Evolutionary conservation across 257 asterid genomes (phyloP).

Genomic region (Datura wrightii): DNA sequence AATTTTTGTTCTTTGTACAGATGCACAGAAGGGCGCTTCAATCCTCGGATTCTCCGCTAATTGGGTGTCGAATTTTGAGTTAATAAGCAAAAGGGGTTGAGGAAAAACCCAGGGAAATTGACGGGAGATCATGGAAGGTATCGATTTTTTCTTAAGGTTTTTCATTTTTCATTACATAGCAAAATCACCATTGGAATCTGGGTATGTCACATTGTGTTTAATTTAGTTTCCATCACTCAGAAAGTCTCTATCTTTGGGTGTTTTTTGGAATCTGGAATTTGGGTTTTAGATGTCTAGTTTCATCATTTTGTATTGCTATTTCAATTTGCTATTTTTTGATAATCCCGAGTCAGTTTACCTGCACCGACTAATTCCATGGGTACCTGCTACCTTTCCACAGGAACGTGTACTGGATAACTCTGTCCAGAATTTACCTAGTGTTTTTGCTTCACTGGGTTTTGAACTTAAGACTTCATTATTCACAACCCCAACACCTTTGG

Average conservation of each 20-base stretch:
- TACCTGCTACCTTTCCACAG: not conserved
- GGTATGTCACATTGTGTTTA: not conserved
- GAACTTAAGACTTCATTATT: not conserved
- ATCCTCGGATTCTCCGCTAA: not conserved
- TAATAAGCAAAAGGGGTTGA: not conserved
- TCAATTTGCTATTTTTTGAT: not conserved
- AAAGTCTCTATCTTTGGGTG: not conserved
- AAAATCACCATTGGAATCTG: not conserved
- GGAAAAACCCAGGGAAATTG: not conserved
- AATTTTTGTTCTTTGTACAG: not conserved
- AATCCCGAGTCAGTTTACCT: not conserved
- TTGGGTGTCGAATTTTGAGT: conserved; percentile 15
- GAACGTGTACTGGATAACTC: not conserved
- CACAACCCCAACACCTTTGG: not conserved
- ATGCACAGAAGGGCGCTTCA: not conserved
- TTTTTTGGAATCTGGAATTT: not conserved
- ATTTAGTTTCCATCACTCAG: not conserved
- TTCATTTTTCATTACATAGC: not conserved
- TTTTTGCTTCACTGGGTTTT: not conserved
- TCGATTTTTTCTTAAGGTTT: not conserved
- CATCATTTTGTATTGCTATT: not conserved
- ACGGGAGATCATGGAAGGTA: conserved; percentile 21
- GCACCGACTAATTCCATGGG: not conserved
- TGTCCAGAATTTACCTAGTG: not conserved
- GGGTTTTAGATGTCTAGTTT: not conserved